phyloP scores from a whole-genome alignment of 2,329 filamentous ascomycete genomes.

The Penicillium olsonii region DNA sequence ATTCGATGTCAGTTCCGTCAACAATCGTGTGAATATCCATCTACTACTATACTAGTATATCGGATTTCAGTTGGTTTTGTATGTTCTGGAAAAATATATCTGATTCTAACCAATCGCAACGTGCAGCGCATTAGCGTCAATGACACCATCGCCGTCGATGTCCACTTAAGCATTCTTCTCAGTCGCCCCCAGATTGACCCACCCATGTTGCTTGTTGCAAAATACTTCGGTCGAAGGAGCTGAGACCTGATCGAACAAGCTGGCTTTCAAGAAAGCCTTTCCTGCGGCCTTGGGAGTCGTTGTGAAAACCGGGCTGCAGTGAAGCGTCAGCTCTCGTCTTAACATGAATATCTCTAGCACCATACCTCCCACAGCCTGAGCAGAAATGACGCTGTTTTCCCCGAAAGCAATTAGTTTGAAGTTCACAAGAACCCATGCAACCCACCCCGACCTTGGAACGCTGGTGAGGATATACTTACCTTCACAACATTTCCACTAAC shows the following conservation, averaged over 20 bases:
- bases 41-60: too few relatives aligned
- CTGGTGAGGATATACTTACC: slow-evolving; percentile 5
- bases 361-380: slow-evolving; percentile 26
- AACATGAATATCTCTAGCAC: not conserved
- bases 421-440: not conserved
- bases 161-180: not conserved
- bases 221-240: slow-evolving; percentile 15
- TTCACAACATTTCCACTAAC: slow-evolving; percentile 13
- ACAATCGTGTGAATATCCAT: too few relatives aligned
- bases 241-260: slow-evolving; percentile 20
- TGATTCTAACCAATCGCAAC: not conserved
- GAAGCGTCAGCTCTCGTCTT: not conserved
- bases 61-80: not conserved
- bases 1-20: not conserved
- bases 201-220: slow-evolving; percentile 7
- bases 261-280: slow-evolving; percentile 22
- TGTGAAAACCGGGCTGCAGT: slow-evolving; percentile 14
- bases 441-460: too few relatives aligned
- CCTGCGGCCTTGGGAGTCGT: slow-evolving; percentile 17
- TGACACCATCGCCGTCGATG: not conserved
- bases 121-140: not conserved
- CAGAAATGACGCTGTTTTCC: slow-evolving; percentile 25
- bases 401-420: not conserved
- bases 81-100: not conserved
- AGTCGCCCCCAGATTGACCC: slow-evolving; percentile 4